Evolutionary conservation across 2,329 filamentous ascomycete genomes (phyloP).

Genomic region (Neofusicoccum laricinum): DNA sequence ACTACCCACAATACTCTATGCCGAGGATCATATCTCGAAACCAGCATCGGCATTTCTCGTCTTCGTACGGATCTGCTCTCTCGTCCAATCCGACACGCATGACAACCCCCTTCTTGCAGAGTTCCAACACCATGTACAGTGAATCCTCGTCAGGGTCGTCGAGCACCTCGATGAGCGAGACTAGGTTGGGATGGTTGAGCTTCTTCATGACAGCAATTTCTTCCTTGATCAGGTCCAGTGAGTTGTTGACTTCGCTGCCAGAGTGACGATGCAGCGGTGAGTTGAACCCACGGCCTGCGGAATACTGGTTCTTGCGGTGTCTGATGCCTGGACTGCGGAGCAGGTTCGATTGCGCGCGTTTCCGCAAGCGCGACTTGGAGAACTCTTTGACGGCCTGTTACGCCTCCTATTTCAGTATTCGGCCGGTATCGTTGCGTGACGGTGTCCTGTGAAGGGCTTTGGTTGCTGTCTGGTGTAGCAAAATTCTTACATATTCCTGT

Average conservation of each 20-base stretch:
- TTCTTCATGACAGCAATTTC: constrained; percentile 99
- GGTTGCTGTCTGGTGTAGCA: constrained; percentile 7
- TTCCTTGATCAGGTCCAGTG: constrained; percentile 84
- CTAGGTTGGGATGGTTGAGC: constrained; percentile 90
- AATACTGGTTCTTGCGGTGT: constrained; percentile 51
- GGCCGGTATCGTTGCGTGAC: neutral
- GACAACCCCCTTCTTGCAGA: constrained; percentile 96
- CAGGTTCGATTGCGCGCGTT: constrained; percentile 85
- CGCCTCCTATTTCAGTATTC: constrained; percentile 27
- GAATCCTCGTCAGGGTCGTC: constrained; percentile 96
- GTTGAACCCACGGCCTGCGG: constrained; percentile 56
- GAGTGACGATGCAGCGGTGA: constrained; percentile 63
- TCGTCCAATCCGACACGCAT: constrained; percentile 95
- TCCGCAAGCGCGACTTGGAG: constrained; percentile 85
- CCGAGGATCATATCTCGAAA: constrained; percentile 93
- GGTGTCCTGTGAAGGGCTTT: neutral
- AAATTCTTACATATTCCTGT: constrained; percentile 76
- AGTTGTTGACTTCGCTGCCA: constrained; percentile 59
- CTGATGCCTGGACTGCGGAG: constrained; percentile 62
- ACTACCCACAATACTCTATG: constrained; percentile 78
- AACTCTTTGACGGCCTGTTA: constrained; percentile 91
- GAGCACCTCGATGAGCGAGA: constrained; percentile 86
- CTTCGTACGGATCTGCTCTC: constrained; percentile 73
- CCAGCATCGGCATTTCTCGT: constrained; percentile 82
- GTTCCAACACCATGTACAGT: constrained; percentile 97